Base-by-base conservation (phyloP, 2,329 filamentous ascomycete species). In the Fusarium concolor region DNA sequence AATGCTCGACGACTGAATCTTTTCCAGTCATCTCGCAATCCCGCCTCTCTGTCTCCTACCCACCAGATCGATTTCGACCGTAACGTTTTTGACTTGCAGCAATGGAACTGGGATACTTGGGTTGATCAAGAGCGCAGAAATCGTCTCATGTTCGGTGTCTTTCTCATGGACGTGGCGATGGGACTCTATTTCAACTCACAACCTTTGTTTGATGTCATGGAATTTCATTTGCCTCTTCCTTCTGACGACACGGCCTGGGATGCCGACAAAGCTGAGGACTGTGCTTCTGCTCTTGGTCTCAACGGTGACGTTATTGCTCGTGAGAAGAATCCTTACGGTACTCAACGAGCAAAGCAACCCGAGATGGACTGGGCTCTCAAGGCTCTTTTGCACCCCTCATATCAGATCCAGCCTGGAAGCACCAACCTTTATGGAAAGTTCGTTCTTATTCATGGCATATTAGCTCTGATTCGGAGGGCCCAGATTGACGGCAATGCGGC, bases 371-470 rank as follows among this genome's bases (percentile, higher is more conserved):
- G 87, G 59, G 88, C 87, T 2, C 79, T 93, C 55, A 84, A 85
- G 52, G 84, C 87, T 2, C 79, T 93, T 41, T 81, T 92, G 55
- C 84, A 90, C 64, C 79, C 81, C 8, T 85, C 82, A 11, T 84
- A 86, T 65, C 83, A 86, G 46, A 87, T 92, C 54, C 86, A 88
- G 58, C 86, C 87, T 5, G 86, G 88, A 43, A 86, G 86, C 22
- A 93, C 90, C 2, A 93, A 93, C 70, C 80, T 90, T 3, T 91
- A 89, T 72, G 89, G 89, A 35, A 93, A 93, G 73, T 93, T 93
- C 71, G 86, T 93, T 56, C 78, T 93, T 45, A 87, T 93, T 10
- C 91, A 93, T 72, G 87, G 86, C 14, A 80, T 94, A 52, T 83
- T 92, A 56, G 83, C 87, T 8, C 84, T 91, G 67, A 86, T 93